Percentiles rank a stretch among this genome's conserved stretches.
These are phyloP conservation scores for Rhizophora apiculata DNA, from an alignment of 345 rosid species.

Conservation along the genomic window DNA sequence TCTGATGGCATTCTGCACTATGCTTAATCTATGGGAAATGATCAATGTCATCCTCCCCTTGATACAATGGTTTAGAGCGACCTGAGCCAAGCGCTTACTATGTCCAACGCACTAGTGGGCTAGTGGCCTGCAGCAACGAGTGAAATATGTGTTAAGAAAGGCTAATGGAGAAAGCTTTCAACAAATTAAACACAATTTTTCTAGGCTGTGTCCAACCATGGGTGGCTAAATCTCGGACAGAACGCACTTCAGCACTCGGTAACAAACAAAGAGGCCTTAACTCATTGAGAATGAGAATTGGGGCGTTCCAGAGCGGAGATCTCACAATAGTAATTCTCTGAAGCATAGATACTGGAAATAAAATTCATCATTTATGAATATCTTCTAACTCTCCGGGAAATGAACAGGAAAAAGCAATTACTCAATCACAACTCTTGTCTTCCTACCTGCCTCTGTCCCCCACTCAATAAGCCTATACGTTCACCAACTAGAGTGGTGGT, in stretches of 20 bases:
- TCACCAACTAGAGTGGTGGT: slow-evolving; percentile 85
- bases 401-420: slow-evolving; percentile 2
- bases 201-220: no score
- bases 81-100: slow-evolving; percentile 80
- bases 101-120: slow-evolving; percentile 94
- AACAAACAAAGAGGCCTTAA: slow-evolving; percentile 30
- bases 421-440: neutral
- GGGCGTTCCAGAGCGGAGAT: slow-evolving; percentile 83
- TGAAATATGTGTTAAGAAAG: neutral
- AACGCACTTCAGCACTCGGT: neutral
- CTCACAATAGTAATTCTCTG: slow-evolving; percentile 93
- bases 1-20: slow-evolving; percentile 90
- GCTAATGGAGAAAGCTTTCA: slow-evolving; percentile 1
- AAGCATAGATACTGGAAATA: slow-evolving; percentile 18
- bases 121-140: slow-evolving; percentile 60
- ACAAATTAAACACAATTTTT: neutral
- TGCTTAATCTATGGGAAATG: slow-evolving; percentile 90
- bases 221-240: neutral
- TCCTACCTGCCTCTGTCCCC: slow-evolving; percentile 91
- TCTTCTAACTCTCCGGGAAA: neutral
- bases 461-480: slow-evolving; percentile 89
- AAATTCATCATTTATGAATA: neutral
- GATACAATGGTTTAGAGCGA: slow-evolving; percentile 77
- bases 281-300: slow-evolving; percentile 84
- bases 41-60: slow-evolving; percentile 84